Conservation (phyloP, 352 stramenopile species). For the Globisporangium irregulare region DNA sequence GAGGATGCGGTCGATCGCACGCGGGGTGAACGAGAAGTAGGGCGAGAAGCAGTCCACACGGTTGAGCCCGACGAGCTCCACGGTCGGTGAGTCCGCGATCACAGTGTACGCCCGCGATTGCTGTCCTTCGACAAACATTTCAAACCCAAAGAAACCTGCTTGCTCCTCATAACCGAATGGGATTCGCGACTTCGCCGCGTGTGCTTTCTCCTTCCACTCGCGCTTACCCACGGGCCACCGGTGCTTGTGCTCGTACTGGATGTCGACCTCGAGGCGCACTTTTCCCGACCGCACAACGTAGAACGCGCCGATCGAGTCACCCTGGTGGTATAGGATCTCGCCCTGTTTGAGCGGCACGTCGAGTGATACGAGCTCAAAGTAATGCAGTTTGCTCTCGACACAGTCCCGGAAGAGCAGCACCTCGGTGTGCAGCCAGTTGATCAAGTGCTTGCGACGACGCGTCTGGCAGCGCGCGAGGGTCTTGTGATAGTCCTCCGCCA, state of each 20-base stretch:
- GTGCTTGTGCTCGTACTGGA: constrained; percentile 66
- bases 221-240: constrained; percentile 52
- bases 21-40: constrained; percentile 67
- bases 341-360: constrained; percentile 59
- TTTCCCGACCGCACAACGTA: constrained; percentile 62
- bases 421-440: constrained; percentile 66
- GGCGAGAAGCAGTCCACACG: constrained; percentile 72
- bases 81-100: constrained; percentile 45
- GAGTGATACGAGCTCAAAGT: constrained; percentile 76
- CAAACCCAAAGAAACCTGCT: constrained; percentile 62
- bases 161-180: constrained; percentile 48
- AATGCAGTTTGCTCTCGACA: constrained; percentile 72
- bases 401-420: constrained; percentile 67
- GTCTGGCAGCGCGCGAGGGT: constrained; percentile 64
- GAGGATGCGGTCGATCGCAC: constrained; percentile 52
- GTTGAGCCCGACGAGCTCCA: constrained; percentile 63
- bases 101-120: constrained; percentile 52
- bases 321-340: constrained; percentile 58
- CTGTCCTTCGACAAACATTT: constrained; percentile 63
- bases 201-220: constrained; percentile 53
- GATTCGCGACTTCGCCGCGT: constrained; percentile 46
- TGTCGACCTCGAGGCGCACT: constrained; percentile 60
- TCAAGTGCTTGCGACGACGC: constrained; percentile 58
- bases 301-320: constrained; percentile 58
- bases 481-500: constrained; percentile 71